A percentile compares a stretch with the other conserved stretches of the same genome.
Conservation (phyloP, 805 yeast genomes). For the Wickerhamomyces strasburgensis region DNA sequence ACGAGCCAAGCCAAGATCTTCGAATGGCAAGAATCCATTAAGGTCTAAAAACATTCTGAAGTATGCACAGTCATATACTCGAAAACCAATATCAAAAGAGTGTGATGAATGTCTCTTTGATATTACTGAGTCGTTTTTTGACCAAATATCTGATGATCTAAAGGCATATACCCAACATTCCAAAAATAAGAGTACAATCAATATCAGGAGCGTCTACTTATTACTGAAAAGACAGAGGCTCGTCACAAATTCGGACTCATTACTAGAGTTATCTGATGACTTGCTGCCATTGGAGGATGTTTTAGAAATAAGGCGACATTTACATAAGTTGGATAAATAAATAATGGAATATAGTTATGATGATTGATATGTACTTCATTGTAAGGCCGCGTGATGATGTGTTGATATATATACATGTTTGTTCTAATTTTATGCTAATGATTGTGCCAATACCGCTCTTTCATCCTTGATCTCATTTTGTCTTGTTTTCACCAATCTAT, state of each 20-base stretch:
- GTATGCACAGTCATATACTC: slow-evolving; percentile 8
- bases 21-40: slow-evolving; percentile 6
- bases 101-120: slow-evolving; percentile 19
- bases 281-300: slow-evolving; percentile 28
- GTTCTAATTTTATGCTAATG: too few relatives aligned
- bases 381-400: too few relatives aligned
- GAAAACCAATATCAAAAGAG: slow-evolving; percentile 16
- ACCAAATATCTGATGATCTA: slow-evolving; percentile 25
- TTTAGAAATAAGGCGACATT: slow-evolving; percentile 17
- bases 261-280: slow-evolving; percentile 25
- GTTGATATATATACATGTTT: too few relatives aligned
- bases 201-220: slow-evolving; percentile 23
- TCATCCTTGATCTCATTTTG: slow-evolving; percentile 22
- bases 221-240: slow-evolving; percentile 29
- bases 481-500: slow-evolving; percentile 39
- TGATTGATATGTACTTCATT: too few relatives aligned
- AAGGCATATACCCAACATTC: slow-evolving; percentile 31
- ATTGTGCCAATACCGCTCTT: slow-evolving; percentile 8
- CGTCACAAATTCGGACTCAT: slow-evolving; percentile 11
- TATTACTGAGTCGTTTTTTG: slow-evolving; percentile 27
- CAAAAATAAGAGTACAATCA: slow-evolving; percentile 21
- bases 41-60: slow-evolving; percentile 5
- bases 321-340: slow-evolving; percentile 17
- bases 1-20: too few relatives aligned
- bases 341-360: neutral